Conservation (phyloP, 1,139 yeast species). For the Pneumocystis oryctolagi region DNA sequence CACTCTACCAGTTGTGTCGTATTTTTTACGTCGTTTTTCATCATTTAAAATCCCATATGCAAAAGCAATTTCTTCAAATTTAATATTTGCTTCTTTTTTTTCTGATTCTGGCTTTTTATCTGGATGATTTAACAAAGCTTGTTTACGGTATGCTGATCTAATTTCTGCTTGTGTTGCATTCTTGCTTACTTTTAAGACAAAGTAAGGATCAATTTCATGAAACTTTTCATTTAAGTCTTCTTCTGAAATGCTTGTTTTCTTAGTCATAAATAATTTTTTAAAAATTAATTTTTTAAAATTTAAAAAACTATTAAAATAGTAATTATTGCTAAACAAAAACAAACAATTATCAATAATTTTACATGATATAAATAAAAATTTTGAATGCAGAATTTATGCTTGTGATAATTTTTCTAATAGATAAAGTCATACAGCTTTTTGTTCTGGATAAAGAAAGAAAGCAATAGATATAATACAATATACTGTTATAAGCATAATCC, state of each 20-base stretch:
- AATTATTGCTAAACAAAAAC: neutral
- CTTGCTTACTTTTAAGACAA: constrained; percentile 30
- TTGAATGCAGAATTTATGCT: neutral
- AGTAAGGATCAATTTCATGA: constrained; percentile 50
- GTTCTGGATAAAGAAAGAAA: constrained; percentile 64
- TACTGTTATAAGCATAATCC: constrained; percentile 76
- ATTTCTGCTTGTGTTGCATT: constrained; percentile 39
- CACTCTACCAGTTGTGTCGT: constrained; percentile 54
- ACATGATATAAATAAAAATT: neutral
- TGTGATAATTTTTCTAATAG: neutral
- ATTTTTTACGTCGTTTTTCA: constrained; percentile 37
- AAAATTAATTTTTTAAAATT: neutral
- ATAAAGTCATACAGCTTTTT: neutral
- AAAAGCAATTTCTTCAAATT: constrained; percentile 58
- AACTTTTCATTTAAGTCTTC: neutral
- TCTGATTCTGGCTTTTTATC: constrained; percentile 43
- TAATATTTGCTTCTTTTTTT: constrained; percentile 29
- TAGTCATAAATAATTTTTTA: neutral
- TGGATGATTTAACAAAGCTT: constrained; percentile 62
- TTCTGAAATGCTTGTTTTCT: neutral
- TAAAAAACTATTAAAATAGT: neutral
- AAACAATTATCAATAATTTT: neutral
- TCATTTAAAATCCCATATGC: constrained; percentile 61
- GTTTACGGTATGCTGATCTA: constrained; percentile 55
- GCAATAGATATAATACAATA: constrained; percentile 78